Conservation (phyloP, 768 basidiomycete genomes). For the Termitomyces heimii region DNA sequence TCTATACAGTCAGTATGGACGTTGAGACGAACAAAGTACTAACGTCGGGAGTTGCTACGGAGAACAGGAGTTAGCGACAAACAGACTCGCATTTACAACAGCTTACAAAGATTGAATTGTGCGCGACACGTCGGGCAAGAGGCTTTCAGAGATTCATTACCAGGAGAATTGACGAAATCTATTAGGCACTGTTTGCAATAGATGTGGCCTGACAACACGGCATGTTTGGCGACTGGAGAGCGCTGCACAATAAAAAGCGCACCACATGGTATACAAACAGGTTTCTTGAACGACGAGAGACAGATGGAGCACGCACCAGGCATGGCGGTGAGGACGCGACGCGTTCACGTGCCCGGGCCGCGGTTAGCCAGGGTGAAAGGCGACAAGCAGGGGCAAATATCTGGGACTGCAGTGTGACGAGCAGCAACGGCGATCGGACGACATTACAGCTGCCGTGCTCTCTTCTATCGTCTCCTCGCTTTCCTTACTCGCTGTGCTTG, state of each 20-base stretch:
- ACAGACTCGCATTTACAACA: background rate
- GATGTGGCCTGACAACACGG: conserved; percentile 45
- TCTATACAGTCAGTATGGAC: background rate
- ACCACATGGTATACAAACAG: conserved; percentile 62
- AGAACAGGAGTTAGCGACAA: background rate
- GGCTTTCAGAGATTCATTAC: conserved; percentile 28
- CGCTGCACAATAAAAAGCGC: conserved; percentile 12
- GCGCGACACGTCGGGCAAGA: conserved; percentile 56
- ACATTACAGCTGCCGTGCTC: background rate
- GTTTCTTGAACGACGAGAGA: conserved; percentile 42
- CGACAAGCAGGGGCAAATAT: conserved; percentile 1
- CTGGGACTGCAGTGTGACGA: background rate
- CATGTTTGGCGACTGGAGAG: background rate
- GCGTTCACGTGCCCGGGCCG: background rate
- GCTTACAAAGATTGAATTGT: conserved; percentile 47
- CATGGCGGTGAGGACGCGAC: conserved; percentile 10
- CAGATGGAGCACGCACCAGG: conserved; percentile 49
- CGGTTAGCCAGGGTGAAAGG: background rate
- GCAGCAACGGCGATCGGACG: background rate
- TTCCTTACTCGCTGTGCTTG: conserved; percentile 10
- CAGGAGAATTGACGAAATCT: conserved; percentile 29
- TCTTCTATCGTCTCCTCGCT: conserved; percentile 3
- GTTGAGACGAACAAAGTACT: background rate
- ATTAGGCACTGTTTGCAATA: conserved; percentile 57
- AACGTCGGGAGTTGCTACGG: conserved; percentile 38